Base-by-base conservation (phyloP, 148 eudicot species). In the Rhododendron henanense region DNA sequence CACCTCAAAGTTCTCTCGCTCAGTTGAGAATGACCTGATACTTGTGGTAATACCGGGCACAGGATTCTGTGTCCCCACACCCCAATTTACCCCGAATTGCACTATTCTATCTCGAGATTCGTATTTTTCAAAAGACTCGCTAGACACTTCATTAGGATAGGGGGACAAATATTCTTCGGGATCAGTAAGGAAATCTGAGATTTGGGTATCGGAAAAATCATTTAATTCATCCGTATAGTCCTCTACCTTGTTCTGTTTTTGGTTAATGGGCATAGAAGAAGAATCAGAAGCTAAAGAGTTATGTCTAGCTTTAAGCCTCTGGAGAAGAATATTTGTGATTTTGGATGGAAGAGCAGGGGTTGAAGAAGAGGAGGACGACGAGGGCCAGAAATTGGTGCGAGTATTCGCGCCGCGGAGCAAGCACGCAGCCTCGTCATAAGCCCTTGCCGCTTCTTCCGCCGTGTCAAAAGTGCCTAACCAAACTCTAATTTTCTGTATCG, bases 371-470 rank as follows among this genome's bases (percentile, higher is more conserved):
- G 87, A 82, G 13, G 91, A 44, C 10, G 86, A 75, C 51, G 73
- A 82, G 23, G 93, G 91, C 91, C 91, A 91, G 85, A 91, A 91
- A 69, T 91, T 91, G 1, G 93, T 91, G 10, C 93, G 86, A 4
- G 93, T 91, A 61, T 91, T 91, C 23, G 91, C 85, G 1, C 93
- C 93, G 5, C 93, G 88, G 39, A 91, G 93, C 80, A 91, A 79
- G 78, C 93, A 91, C 44, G 91, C 93, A 5, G 93, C 93, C 81
- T 91, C 93, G 41, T 91, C 93, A 53, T 91, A 91, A 69, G 93
- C 93, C 74, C 93, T 88, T 8, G 93, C 93, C 0, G 93, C 93
- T 77, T 91, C 93, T 82, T 91, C 93, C 65, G 91, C 92, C 0
- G 92, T 89, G 88, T 91, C 91, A 73, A 87, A 91, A 0, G 93